Evolutionary conservation across 2,329 filamentous ascomycete genomes (phyloP), one percentile per base, ranked within the genome.

Genomic region (Sordariomycetes sp.): DNA sequence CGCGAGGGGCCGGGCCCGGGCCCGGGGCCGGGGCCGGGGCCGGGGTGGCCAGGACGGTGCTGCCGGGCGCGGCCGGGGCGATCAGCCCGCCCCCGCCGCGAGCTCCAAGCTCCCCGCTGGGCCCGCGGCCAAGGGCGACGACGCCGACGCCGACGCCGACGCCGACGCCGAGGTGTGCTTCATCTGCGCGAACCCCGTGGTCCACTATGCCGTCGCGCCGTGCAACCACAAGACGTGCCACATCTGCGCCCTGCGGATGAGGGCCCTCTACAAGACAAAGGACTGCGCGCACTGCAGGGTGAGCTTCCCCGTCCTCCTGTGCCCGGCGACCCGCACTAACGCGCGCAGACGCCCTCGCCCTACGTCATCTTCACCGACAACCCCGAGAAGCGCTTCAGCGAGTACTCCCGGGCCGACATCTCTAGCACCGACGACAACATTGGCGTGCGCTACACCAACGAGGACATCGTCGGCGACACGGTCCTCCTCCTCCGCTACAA

Each of bases 221-320:
- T 99, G 94, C 73, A 97, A 96, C 70, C 94, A 99, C 72, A 82
- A 89, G 58, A 96, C 92, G 54, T 99, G 94, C 68, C 94, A 99
- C 72, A 96, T 97, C 62, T 99, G 94, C 70, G 86, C 90, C 10
- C 74, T 99, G 63, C 82, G 94, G 59, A 82, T 97, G 81, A 82
- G 94, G 64, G 94, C 92, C 1, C 75, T 99, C 52, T 99, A 97
- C 73, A 97, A 96, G 76, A 95, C 85, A 60, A 95, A 95, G 70
- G 88, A 91, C 62, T 99, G 94, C 71, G 88, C 91, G n/a, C 91
- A 97, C 70, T 99, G 94, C 69, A 80, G 94, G 66, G 89, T 91
- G 10, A 28, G 53, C 28, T 53, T 10, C 42, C 10, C 15, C 15
- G n/a, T 36, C 55, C 20, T 25, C 48, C 42, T 17, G 15, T 39